Base-by-base conservation (phyloP, 2,329 filamentous ascomycete genomes). In the Colletotrichum scovillei region DNA sequence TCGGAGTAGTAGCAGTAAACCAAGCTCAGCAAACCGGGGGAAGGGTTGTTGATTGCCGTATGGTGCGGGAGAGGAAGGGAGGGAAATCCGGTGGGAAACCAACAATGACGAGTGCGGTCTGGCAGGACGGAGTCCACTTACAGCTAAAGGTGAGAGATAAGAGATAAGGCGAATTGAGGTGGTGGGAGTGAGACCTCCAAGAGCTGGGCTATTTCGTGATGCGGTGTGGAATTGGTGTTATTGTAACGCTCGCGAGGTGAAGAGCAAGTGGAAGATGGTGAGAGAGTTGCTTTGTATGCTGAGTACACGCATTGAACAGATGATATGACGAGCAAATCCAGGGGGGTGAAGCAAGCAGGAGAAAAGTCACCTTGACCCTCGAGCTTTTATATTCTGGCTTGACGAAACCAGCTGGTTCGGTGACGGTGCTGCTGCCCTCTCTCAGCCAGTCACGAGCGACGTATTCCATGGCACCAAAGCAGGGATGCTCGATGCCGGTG, bases 401-500 rank as follows among this genome's bases (percentile, higher is more conserved):
- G 69, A 74, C 72, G 72, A 72, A 74, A 74, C 69, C 72, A 74
- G 72, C 71, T 70, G 42, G 60, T 55, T 71, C 62, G 67, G 67
- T 73, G 71, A 71, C 71, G 71, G 71, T 66, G 12, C 71, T 57
- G 32, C 26, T 71, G 67, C 56, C 35, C 62, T 67, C 67, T 62
- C 46, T 70, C n/a, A 73, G 35, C 71, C 71, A 73, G 71, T 73
- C 71, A 73, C 71, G 56, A 66, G 67, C 67, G 59, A 71, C 71
- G 62, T 66, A 71, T 65, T 70, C 62, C 57, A 56, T 56, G 60
- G 56, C 35, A 49, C 67, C 57, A 22, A 56, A 71, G 30, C 71
- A 73, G 62, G 71, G 71, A 66, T 73, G 56, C 62, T 66, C 71
- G 67, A 73, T 73, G 71, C 71, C 67, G 60, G 71, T 71, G 62